Conservation (phyloP, 805 yeast genomes). For the Nakazawaea pomicola region DNA sequence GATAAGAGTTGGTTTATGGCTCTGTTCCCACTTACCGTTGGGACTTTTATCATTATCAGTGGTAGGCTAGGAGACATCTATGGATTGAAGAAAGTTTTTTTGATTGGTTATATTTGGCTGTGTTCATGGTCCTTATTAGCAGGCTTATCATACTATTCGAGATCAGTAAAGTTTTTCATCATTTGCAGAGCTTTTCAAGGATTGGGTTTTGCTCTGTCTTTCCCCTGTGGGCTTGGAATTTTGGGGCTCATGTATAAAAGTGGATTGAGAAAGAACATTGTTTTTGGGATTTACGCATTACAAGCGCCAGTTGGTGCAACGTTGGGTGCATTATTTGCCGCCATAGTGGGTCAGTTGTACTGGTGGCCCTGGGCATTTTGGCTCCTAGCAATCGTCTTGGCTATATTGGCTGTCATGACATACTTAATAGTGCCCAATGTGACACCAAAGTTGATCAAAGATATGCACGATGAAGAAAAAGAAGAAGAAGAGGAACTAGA, state of each 20-base stretch:
- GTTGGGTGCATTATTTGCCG: slow-evolving; percentile 48
- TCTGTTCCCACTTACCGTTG: slow-evolving; percentile 64
- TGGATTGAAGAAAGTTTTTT: slow-evolving; percentile 53
- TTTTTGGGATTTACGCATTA: slow-evolving; percentile 54
- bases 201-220: slow-evolving; percentile 52
- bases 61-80: slow-evolving; percentile 72
- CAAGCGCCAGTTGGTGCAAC: slow-evolving; percentile 61
- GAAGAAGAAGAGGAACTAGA: not conserved
- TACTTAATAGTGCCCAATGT: slow-evolving; percentile 33
- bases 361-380: slow-evolving; percentile 65
- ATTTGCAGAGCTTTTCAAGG: slow-evolving; percentile 61
- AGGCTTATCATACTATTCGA: slow-evolving; percentile 51
- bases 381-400: slow-evolving; percentile 36
- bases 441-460: not conserved
- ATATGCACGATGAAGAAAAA: not conserved
- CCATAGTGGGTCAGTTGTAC: slow-evolving; percentile 37
- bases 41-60: slow-evolving; percentile 63
- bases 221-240: slow-evolving; percentile 60
- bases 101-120: slow-evolving; percentile 52
- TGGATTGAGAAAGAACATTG: slow-evolving; percentile 47
- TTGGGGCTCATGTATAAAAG: slow-evolving; percentile 40
- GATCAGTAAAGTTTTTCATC: slow-evolving; percentile 44
- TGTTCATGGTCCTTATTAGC: slow-evolving; percentile 54
- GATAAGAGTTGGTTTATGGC: slow-evolving; percentile 64
- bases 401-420: slow-evolving; percentile 27